These are phyloP conservation scores for Heterobasidion parviporum DNA, from an alignment of 1,284 basidiomycete genomes.

Conservation along the genomic window DNA sequence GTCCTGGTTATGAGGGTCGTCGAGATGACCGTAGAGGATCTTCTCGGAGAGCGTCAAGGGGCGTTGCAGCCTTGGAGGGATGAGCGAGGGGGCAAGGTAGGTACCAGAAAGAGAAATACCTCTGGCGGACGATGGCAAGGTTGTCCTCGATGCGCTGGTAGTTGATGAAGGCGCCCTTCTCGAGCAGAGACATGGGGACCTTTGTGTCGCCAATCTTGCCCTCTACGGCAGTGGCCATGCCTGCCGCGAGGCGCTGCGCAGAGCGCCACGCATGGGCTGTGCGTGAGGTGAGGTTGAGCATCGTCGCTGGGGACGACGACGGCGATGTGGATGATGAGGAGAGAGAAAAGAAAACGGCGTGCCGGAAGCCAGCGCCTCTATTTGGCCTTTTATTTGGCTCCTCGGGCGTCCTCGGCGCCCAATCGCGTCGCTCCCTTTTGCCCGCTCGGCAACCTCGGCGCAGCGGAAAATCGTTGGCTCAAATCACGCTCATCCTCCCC, in stretches of 20 bases:
- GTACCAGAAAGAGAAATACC: conserved; percentile 32
- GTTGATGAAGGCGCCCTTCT: conserved; percentile 88
- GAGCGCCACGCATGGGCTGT: conserved; percentile 51
- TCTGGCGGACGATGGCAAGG: conserved; percentile 74
- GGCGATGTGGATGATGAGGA: conserved; percentile 8
- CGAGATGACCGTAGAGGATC: conserved; percentile 97
- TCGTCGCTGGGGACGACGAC: conserved; percentile 34
- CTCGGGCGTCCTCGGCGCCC: neutral
- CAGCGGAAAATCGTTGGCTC: neutral
- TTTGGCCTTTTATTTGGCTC: neutral
- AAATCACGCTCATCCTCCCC: neutral
- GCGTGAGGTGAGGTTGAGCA: conserved; percentile 60
- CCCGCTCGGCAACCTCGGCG: neutral
- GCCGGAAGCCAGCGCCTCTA: neutral
- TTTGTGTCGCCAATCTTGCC: conserved; percentile 85
- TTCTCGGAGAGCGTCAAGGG: conserved; percentile 97
- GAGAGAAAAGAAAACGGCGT: neutral
- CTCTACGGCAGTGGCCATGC: conserved; percentile 70
- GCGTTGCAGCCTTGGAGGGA: conserved; percentile 65
- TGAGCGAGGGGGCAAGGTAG: conserved; percentile 1
- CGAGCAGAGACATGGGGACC: conserved; percentile 86
- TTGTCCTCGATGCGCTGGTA: conserved; percentile 98
- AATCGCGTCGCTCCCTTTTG: neutral
- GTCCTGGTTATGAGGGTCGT: conserved; percentile 87
- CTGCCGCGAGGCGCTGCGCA: conserved; percentile 52